Evolutionary conservation across 2,329 filamentous ascomycete species (phyloP), one percentile per base, ranked within the genome.

Genomic region (Fusarium staphyleae): DNA sequence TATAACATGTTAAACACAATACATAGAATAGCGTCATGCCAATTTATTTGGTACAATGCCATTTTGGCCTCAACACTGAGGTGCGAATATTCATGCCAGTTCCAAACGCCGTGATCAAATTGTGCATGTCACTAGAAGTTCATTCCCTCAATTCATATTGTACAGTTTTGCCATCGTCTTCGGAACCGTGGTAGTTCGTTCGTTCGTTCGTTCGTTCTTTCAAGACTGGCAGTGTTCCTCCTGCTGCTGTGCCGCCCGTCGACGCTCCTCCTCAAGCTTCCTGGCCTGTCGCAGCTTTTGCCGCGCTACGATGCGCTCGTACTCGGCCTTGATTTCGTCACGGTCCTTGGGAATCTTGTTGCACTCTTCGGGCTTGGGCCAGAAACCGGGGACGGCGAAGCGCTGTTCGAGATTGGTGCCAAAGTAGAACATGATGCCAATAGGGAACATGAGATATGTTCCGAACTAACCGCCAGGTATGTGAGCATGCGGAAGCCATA

Each of bases 341-440:
- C 81, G 80, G 65, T 95, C 90, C 54, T 84, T 84, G 2, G 91
- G 91, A 37, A 95, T 83, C 68, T 82, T 84, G 75, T 95, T 88
- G 55, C 88, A 88, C 71, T 93, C 82, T 60, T 89, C 87, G 4
- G 86, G 81, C 69, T 87, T 91, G 22, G 95, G 95, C 95, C 95
- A 99, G 81, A 99, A 99, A 52, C 89, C 90, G 16, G 89, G 87
- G 1, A 98, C 91, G 40, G 84, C 78, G 80, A 99, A 99, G 61
- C 91, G 88, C 64, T 88, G 84, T 76, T 99, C 95, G 71, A 99
- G 90, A 75, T 99, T 99, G 50, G 93, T 96, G 72, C 95, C 95
- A 75, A 98, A 99, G 81, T 99, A 99, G 82, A 96, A 98, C 95
- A 99, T 99, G 81, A 95, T 93, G 67, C 91, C 92, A 69, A 99